phyloP scores from a whole-genome alignment of 139 green algal genomes.

The Eudorina sp. region DNA sequence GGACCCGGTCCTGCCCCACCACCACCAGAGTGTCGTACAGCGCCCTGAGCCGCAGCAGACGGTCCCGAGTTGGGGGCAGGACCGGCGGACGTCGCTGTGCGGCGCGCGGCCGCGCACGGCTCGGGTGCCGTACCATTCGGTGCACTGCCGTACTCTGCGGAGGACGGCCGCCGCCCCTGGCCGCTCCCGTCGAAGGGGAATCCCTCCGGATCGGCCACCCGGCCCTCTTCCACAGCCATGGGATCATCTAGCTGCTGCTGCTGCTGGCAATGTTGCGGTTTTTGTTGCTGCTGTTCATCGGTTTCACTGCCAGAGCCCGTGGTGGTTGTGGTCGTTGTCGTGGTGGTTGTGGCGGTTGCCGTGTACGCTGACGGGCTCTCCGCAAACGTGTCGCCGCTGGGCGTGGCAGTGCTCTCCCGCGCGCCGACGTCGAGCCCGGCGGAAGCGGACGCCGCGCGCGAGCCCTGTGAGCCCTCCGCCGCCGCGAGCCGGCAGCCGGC shows the following conservation, averaged over 20 bases:
- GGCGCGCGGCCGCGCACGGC: not conserved
- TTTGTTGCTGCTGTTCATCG: constrained; percentile 20
- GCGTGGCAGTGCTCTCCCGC: not conserved
- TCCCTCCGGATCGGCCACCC: not conserved
- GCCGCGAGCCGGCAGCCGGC: not conserved
- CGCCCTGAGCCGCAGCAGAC: too few species aligned
- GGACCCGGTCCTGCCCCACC: too few species aligned
- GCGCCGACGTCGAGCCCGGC: not conserved
- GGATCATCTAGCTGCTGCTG: too few species aligned
- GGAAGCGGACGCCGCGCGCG: not conserved
- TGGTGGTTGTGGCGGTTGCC: not conserved
- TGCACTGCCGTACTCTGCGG: not conserved
- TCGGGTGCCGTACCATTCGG: not conserved
- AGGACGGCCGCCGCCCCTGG: not conserved
- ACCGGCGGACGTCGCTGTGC: not conserved
- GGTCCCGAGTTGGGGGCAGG: too few species aligned
- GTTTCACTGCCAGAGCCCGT: constrained; percentile 9
- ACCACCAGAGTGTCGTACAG: too few species aligned
- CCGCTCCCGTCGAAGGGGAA: not conserved
- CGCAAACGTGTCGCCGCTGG: constrained; percentile 26
- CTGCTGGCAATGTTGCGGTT: not conserved
- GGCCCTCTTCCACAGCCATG: too few species aligned
- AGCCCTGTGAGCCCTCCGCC: constrained; percentile 30
- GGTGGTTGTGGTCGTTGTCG: not conserved
- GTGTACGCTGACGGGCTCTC: not conserved